A percentile compares a stretch with the other conserved stretches of the same genome.
phyloP scores from a whole-genome alignment of 768 basidiomycete species.

The Lactarius hatsudake region DNA sequence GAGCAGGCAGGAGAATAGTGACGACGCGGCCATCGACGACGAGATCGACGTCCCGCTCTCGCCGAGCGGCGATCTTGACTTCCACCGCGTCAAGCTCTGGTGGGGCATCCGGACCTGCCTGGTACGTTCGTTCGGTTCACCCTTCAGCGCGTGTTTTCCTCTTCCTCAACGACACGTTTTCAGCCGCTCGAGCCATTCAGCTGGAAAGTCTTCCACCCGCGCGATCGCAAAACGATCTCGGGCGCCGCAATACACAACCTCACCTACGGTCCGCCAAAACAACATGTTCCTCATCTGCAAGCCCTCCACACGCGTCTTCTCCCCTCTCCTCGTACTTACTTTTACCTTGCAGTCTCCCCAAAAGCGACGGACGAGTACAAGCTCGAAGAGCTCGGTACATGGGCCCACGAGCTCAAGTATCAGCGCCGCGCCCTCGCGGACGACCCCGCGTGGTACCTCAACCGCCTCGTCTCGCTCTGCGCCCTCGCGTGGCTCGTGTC shows the following conservation, averaged over 20 bases:
- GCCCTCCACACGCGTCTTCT: background rate
- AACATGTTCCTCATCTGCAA: conserved; percentile 8
- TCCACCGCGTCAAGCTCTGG: conserved; percentile 21
- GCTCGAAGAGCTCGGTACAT: conserved; percentile 19
- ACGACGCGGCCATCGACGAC: conserved; percentile 15
- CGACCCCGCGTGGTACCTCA: conserved; percentile 19
- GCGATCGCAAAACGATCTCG: conserved; percentile 14
- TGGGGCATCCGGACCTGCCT: conserved; percentile 20
- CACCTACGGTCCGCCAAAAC: conserved; percentile 14
- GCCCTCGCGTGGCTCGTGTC: conserved; percentile 17
- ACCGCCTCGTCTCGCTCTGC: conserved; percentile 20
- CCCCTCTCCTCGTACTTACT: background rate
- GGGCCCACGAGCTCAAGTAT: conserved; percentile 18
- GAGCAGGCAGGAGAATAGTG: conserved; percentile 1
- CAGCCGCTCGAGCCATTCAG: conserved; percentile 23
- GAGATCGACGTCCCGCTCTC: conserved; percentile 25
- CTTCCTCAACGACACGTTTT: too few species aligned
- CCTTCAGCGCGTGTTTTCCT: too few species aligned
- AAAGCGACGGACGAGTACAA: conserved; percentile 11
- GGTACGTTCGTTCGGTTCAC: conserved; percentile 9
- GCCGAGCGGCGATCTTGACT: conserved; percentile 21
- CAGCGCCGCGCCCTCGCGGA: conserved; percentile 17
- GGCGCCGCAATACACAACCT: conserved; percentile 22
- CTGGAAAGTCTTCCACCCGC: conserved; percentile 18
- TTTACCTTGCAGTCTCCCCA: background rate